phyloP scores from a whole-genome alignment of 257 asterid species.

The Petunia axillaris region DNA sequence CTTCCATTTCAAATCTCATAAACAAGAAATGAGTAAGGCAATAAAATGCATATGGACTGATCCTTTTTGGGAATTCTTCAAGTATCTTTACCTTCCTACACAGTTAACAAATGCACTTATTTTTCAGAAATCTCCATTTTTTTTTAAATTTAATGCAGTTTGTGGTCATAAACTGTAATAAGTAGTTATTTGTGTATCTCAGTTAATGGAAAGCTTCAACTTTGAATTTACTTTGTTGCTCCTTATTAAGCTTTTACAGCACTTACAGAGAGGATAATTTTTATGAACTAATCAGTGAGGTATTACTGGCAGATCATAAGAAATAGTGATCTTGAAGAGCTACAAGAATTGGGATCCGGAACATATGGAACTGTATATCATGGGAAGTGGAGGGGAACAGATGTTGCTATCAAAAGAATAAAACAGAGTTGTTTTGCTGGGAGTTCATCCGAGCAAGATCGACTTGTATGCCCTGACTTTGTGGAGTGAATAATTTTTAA shows the following conservation, averaged over 20 bases:
- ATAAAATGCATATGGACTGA: not conserved
- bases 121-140: not conserved
- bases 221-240: not conserved
- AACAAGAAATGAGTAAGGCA: not conserved
- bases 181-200: not conserved
- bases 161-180: not conserved
- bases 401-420: constrained; percentile 57
- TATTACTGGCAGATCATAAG: constrained; percentile 40
- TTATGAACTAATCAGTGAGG: constrained; percentile 23
- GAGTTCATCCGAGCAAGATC: constrained; percentile 49
- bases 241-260: not conserved
- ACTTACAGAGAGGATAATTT: not conserved
- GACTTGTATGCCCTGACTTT: constrained; percentile 34
- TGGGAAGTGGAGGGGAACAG: constrained; percentile 60
- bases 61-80: not conserved
- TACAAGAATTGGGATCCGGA: constrained; percentile 56
- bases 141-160: constrained; percentile 2
- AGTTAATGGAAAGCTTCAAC: not conserved
- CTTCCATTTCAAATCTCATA: not conserved
- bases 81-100: not conserved
- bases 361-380: constrained; percentile 57
- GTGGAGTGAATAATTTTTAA: not conserved
- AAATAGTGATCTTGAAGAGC: constrained; percentile 51
- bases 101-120: not conserved
- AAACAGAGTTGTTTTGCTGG: constrained; percentile 53